Percentiles rank a stretch among this genome's conserved stretches.
Evolutionary conservation across 768 basidiomycete genomes (phyloP).

Genomic region (Russula brevipes): DNA sequence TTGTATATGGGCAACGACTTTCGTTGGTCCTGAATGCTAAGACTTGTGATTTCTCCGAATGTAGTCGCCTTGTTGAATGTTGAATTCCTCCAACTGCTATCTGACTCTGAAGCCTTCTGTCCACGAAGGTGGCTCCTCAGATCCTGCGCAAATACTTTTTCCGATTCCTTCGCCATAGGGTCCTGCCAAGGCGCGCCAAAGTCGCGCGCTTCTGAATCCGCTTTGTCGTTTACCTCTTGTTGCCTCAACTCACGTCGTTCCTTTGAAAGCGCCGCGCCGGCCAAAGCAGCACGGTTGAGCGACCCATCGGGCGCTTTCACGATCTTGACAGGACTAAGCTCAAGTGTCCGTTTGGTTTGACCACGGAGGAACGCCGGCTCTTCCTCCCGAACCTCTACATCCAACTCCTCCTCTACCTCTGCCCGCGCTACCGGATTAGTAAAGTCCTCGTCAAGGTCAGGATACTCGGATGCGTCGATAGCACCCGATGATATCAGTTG

Average conservation of each 20-base stretch:
- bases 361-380: slow-evolving; percentile 95
- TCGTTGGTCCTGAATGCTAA: slow-evolving; percentile 92
- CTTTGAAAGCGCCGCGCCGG: slow-evolving; percentile 89
- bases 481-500: slow-evolving; percentile 96
- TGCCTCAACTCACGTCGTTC: slow-evolving; percentile 92
- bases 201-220: slow-evolving; percentile 90
- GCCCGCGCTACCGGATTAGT: slow-evolving; percentile 68
- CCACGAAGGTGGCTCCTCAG: slow-evolving; percentile 75
- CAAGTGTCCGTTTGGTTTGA: slow-evolving; percentile 92
- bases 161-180: slow-evolving; percentile 87
- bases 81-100: slow-evolving; percentile 80
- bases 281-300: slow-evolving; percentile 89
- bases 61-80: slow-evolving; percentile 95
- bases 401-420: slow-evolving; percentile 93
- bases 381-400: slow-evolving; percentile 95
- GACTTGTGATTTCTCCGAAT: slow-evolving; percentile 84
- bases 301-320: slow-evolving; percentile 99
- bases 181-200: slow-evolving; percentile 97
- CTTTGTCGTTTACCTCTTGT: slow-evolving; percentile 90
- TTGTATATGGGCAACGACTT: slow-evolving; percentile 92
- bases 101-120: slow-evolving; percentile 75
- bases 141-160: slow-evolving; percentile 91
- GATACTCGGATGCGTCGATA: slow-evolving; percentile 88
- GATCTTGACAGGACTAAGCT: slow-evolving; percentile 95
- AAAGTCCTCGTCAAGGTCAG: slow-evolving; percentile 85